phyloP scores from a whole-genome alignment of 2,329 filamentous ascomycete genomes.

The Botrytis aclada region DNA sequence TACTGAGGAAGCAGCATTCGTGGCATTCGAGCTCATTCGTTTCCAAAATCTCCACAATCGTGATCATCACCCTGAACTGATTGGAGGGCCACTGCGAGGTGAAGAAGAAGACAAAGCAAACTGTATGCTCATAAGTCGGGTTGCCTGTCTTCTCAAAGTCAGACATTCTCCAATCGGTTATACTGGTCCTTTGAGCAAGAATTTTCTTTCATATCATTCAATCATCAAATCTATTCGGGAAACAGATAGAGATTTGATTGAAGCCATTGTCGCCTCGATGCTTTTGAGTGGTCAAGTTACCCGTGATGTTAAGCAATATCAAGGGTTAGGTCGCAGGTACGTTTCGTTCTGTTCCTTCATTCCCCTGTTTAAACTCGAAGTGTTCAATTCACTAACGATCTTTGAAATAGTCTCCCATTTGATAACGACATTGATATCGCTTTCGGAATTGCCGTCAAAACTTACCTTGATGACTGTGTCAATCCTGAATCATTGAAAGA shows the following conservation, averaged over 20 bases:
- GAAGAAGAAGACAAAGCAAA: conserved; percentile 72
- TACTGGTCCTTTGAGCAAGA: conserved; percentile 88
- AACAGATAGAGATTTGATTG: conserved; percentile 76
- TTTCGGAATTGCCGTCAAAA: conserved; percentile 76
- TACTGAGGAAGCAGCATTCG: conserved; percentile 73
- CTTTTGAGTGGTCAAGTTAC: conserved; percentile 77
- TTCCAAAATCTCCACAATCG: conserved; percentile 74
- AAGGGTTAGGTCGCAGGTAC: conserved; percentile 70
- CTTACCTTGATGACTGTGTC: conserved; percentile 70
- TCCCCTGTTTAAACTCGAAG: not conserved
- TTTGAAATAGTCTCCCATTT: conserved; percentile 57
- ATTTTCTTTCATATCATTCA: conserved; percentile 81
- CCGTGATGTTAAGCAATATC: conserved; percentile 58
- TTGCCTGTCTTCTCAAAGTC: conserved; percentile 78
- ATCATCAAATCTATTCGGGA: conserved; percentile 76
- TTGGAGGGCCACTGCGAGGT: conserved; percentile 54
- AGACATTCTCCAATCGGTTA: conserved; percentile 85
- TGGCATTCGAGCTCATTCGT: conserved; percentile 82
- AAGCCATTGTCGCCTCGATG: conserved; percentile 76
- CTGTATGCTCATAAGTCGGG: conserved; percentile 79
- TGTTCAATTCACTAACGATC: not conserved
- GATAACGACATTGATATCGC: conserved; percentile 68
- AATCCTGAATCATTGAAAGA: conserved; percentile 53
- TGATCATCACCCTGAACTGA: conserved; percentile 53
- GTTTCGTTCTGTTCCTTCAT: conserved; percentile 32